Evolutionary conservation across 805 yeast species (phyloP).

Genomic region (Hanseniaspora occidentalis): DNA sequence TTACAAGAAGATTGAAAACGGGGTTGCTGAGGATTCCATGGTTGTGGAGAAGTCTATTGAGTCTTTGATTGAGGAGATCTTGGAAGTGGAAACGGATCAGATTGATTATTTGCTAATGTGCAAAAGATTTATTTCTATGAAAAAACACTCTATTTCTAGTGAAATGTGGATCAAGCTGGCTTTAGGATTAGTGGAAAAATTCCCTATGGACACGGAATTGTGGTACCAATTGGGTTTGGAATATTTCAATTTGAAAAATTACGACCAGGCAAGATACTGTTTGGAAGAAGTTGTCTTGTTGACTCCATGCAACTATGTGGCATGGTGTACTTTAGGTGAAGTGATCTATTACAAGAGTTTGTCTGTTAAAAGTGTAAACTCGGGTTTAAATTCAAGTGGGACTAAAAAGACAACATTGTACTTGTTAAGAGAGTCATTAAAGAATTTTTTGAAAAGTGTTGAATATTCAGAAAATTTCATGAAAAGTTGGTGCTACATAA

Average conservation of each 20-base stretch:
- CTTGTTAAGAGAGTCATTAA: slow-evolving; percentile 17
- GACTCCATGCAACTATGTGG: slow-evolving; percentile 37
- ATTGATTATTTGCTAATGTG: slow-evolving; percentile 18
- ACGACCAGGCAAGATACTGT: slow-evolving; percentile 53
- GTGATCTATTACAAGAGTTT: slow-evolving; percentile 11
- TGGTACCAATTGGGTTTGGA: slow-evolving; percentile 68
- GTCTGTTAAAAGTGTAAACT: slow-evolving; percentile 6
- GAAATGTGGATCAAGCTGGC: slow-evolving; percentile 12
- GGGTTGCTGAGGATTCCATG: slow-evolving; percentile 12
- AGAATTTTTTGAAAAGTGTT: slow-evolving; percentile 54
- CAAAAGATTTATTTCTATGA: slow-evolving; percentile 19
- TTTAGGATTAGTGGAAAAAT: slow-evolving; percentile 17
- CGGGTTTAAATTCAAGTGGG: slow-evolving; percentile 7
- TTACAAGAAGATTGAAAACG: slow-evolving; percentile 10
- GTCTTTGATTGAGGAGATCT: slow-evolving; percentile 35
- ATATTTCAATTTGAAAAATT: slow-evolving; percentile 50
- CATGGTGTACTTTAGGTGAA: slow-evolving; percentile 20
- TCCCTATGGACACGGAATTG: slow-evolving; percentile 61
- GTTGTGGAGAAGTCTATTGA: slow-evolving; percentile 32
- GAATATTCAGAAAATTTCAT: slow-evolving; percentile 62
- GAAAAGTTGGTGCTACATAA: slow-evolving; percentile 67
- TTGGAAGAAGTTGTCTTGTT: slow-evolving; percentile 58
- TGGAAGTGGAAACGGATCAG: slow-evolving; percentile 36
- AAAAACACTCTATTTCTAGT: slow-evolving; percentile 8
- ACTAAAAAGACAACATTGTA: slow-evolving; percentile 4